Conservation (phyloP, 2,329 filamentous ascomycete species). For the Ilyonectria robusta region DNA sequence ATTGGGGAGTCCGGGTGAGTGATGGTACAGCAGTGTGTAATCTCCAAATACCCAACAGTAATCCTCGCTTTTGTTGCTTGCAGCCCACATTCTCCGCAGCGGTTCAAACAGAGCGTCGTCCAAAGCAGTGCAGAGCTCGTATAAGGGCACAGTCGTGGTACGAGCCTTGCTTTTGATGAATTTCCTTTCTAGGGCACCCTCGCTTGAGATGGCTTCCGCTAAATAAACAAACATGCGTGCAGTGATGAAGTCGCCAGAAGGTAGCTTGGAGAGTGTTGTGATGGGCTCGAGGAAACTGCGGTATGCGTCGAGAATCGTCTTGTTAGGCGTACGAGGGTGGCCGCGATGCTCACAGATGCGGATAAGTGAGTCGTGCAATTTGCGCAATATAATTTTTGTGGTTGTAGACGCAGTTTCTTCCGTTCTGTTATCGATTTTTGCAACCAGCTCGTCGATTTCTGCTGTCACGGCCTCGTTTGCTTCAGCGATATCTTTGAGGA, state of each 20-base stretch:
- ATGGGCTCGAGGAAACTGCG: constrained; percentile 1
- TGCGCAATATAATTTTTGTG: neutral
- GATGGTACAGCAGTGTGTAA: neutral
- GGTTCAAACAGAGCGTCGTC: constrained; percentile 8
- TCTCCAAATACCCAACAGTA: constrained; percentile 10
- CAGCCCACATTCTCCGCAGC: constrained; percentile 4
- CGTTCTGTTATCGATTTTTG: neutral
- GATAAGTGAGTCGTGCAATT: constrained; percentile 1
- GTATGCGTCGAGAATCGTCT: neutral
- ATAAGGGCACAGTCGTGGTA: neutral
- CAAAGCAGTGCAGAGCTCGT: neutral
- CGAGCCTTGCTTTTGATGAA: neutral
- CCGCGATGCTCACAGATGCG: neutral
- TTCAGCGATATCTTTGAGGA: neutral
- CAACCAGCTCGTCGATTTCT: neutral
- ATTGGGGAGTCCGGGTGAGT: neutral
- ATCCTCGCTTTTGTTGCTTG: neutral
- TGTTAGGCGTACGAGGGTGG: neutral
- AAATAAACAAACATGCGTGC: constrained; percentile 13
- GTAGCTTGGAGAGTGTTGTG: neutral
- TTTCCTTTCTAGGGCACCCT: neutral
- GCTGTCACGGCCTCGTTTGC: neutral
- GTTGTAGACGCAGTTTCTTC: too few relatives aligned
- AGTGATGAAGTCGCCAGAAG: constrained; percentile 6
- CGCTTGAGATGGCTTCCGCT: neutral